Evolutionary conservation across 495 filamentous ascomycete species (phyloP).

Genomic region (Aspergillus campestris): DNA sequence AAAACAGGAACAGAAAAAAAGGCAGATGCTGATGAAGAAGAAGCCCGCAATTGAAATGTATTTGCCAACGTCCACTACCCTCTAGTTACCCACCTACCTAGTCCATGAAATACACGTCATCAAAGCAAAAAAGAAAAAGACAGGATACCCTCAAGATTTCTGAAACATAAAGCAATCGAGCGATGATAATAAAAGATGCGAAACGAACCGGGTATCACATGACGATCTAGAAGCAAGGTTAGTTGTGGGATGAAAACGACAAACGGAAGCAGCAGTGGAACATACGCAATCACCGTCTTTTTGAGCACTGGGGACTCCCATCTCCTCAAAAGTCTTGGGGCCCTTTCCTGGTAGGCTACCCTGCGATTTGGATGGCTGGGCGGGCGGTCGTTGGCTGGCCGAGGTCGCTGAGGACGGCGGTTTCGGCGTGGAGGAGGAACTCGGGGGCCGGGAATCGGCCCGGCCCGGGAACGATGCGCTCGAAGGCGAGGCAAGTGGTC

Average conservation of each 20-base stretch:
- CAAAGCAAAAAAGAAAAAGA: constrained; percentile 10
- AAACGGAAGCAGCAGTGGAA: constrained; percentile 6
- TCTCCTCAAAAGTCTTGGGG: constrained; percentile 95
- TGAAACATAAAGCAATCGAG: constrained; percentile 1
- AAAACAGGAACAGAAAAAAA: too few relatives aligned
- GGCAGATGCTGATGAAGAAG: too few relatives aligned
- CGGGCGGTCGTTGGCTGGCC: constrained; percentile 22
- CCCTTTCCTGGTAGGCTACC: constrained; percentile 59
- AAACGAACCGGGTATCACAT: constrained; percentile 47
- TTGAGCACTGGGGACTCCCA: constrained; percentile 80
- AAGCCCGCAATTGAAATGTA: too few relatives aligned
- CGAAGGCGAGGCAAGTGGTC: constrained; percentile 23
- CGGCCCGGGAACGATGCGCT: constrained; percentile 24
- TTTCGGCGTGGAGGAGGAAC: constrained; percentile 25
- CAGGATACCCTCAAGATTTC: background rate
- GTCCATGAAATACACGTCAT: background rate
- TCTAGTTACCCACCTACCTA: too few relatives aligned
- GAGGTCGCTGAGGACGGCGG: constrained; percentile 17
- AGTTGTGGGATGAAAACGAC: constrained; percentile 7
- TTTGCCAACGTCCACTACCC: too few relatives aligned
- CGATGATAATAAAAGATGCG: constrained; percentile 9
- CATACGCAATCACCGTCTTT: constrained; percentile 88
- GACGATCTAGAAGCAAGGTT: constrained; percentile 39
- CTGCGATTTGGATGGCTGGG: constrained; percentile 18
- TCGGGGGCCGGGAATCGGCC: constrained; percentile 24